Percentiles rank a stretch among this genome's conserved stretches.
Conservation (phyloP, 208 protist species). For the Trypanosoma congolense region DNA sequence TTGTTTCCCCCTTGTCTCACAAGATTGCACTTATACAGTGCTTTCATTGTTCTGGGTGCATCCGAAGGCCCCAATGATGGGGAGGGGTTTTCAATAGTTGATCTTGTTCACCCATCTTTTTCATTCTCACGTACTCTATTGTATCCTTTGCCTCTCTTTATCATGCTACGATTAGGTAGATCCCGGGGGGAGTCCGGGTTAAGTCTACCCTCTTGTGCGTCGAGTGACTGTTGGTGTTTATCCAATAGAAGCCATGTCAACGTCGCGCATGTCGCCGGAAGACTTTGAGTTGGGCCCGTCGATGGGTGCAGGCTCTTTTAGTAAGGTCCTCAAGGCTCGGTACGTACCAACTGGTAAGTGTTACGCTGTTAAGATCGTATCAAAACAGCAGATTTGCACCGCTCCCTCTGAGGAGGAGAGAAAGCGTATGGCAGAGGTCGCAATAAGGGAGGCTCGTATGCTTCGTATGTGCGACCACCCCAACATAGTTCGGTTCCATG, state of each 20-base stretch:
- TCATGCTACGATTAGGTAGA: no score
- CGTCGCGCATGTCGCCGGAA: slow-evolving; percentile 40
- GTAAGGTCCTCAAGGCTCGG: slow-evolving; percentile 77
- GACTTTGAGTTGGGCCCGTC: slow-evolving; percentile 76
- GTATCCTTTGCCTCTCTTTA: no score
- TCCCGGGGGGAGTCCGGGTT: no score
- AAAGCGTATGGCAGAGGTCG: slow-evolving; percentile 80
- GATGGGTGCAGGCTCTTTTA: slow-evolving; percentile 81
- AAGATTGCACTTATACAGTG: no score
- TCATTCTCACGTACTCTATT: no score
- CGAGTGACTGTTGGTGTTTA: not conserved
- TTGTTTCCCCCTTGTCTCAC: no score
- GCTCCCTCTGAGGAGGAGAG: slow-evolving; percentile 82
- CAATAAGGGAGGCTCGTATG: slow-evolving; percentile 76
- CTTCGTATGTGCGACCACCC: slow-evolving; percentile 86
- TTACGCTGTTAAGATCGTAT: slow-evolving; percentile 85
- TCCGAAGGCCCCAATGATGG: no score
- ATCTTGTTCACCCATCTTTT: no score
- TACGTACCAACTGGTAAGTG: slow-evolving; percentile 55
- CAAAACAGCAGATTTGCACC: slow-evolving; percentile 78
- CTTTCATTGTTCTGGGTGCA: no score
- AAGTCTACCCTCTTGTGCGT: not conserved
- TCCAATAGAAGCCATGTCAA: slow-evolving; percentile 9
- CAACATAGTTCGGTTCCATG: slow-evolving; percentile 81
- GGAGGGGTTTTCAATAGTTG: no score